phyloP scores from a whole-genome alignment of 306 rosid genomes.

The Trifolium subterraneum region DNA sequence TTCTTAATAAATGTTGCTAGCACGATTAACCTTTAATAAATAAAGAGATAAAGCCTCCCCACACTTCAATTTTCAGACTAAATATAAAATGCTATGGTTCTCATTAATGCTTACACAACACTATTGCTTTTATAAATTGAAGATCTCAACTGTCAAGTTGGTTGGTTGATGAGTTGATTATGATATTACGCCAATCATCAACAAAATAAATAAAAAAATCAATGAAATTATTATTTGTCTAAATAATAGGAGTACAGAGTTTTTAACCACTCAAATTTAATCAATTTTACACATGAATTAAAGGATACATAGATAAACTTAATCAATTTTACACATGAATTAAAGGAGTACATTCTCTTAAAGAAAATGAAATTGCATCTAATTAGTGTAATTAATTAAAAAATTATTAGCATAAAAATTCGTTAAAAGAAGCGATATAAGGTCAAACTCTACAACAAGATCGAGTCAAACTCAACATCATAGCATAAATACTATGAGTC shows the following conservation, averaged over 20 bases:
- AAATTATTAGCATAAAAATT: too few relatives aligned
- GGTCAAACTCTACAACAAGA: too few relatives aligned
- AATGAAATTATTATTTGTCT: background rate
- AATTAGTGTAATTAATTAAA: too few relatives aligned
- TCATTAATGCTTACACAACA: background rate
- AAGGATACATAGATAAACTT: too few relatives aligned
- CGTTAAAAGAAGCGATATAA: too few relatives aligned
- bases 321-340: too few relatives aligned
- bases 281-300: background rate
- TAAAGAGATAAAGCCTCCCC: background rate
- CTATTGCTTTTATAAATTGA: background rate
- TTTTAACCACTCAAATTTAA: background rate
- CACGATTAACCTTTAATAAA: background rate
- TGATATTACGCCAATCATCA: background rate
- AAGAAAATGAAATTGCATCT: background rate
- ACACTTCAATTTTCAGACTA: too few relatives aligned
- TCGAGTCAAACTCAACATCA: too few relatives aligned
- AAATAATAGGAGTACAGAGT: background rate
- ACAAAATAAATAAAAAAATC: background rate
- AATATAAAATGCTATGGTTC: too few relatives aligned
- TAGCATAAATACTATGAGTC: too few relatives aligned
- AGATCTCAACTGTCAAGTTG: background rate
- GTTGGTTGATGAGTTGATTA: background rate
- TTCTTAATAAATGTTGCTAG: background rate
- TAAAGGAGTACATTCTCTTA: too few relatives aligned